Conservation (phyloP, 306 rosid genomes). For the Echinosophora koreensis region DNA sequence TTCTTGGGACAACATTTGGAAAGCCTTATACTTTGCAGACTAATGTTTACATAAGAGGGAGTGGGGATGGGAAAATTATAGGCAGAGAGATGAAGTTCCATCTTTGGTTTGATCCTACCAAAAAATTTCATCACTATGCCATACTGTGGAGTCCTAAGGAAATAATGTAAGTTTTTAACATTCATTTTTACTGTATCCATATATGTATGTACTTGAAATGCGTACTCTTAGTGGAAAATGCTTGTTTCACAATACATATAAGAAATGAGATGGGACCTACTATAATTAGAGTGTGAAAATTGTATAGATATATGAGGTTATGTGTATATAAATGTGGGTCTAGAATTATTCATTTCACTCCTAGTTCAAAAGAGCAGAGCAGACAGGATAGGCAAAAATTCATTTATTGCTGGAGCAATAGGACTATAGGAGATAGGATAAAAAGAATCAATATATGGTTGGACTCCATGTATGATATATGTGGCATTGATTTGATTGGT, state of each 20-base stretch:
- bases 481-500: conserved; percentile 40
- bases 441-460: conserved; percentile 23
- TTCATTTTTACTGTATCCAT: neutral
- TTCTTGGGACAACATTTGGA: conserved; percentile 95
- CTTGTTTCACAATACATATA: no score
- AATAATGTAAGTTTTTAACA: conserved; percentile 67
- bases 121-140: conserved; percentile 88
- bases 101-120: conserved; percentile 95
- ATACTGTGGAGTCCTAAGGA: conserved; percentile 88
- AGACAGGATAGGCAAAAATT: conserved; percentile 11
- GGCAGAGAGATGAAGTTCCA: conserved; percentile 99
- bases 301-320: neutral
- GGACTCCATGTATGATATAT: conserved; percentile 10
- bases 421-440: conserved; percentile 14
- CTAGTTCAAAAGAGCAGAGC: conserved; percentile 4
- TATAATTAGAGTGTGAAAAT: no score
- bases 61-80: conserved; percentile 85
- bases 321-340: neutral
- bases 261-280: no score
- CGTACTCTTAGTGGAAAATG: no score
- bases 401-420: conserved; percentile 39
- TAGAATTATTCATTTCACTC: no score
- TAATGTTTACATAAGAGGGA: conserved; percentile 93
- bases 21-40: conserved; percentile 95
- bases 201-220: neutral